Evolutionary conservation across 257 asterid species (phyloP).

Genomic region (Prunella vulgaris): DNA sequence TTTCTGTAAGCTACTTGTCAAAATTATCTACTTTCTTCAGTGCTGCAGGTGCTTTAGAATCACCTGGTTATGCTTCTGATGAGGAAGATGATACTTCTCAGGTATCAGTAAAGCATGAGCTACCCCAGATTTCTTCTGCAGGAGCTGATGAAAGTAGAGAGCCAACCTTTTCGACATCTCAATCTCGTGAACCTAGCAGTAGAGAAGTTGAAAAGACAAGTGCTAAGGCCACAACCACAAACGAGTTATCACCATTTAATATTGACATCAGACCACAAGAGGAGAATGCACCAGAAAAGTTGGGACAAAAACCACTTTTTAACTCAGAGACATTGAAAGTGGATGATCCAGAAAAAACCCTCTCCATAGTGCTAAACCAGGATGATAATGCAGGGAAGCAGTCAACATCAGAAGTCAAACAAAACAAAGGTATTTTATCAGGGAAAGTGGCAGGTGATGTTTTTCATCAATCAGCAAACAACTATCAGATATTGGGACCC

Average conservation of each 20-base stretch:
- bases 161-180: constrained; percentile 22
- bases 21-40: constrained; percentile 35
- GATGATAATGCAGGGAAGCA: constrained; percentile 28
- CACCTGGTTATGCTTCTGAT: constrained; percentile 38
- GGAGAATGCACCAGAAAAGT: constrained; percentile 24
- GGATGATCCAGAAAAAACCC: constrained; percentile 28
- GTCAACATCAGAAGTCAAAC: constrained; percentile 37
- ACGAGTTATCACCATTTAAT: constrained; percentile 23
- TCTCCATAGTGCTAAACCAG: constrained; percentile 16
- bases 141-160: constrained; percentile 25
- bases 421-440: constrained; percentile 29
- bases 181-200: constrained; percentile 21
- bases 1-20: constrained; percentile 11
- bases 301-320: constrained; percentile 27
- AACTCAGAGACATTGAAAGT: constrained; percentile 28
- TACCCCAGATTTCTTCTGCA: constrained; percentile 32
- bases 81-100: constrained; percentile 41
- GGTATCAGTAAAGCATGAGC: constrained; percentile 26
- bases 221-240: constrained; percentile 23
- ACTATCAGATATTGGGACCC: constrained; percentile 24
- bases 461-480: constrained; percentile 36
- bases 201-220: constrained; percentile 26
- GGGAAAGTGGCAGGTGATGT: constrained; percentile 32
- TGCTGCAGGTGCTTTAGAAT: constrained; percentile 43
- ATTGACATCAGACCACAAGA: constrained; percentile 28